Percentiles rank a stretch among this genome's conserved stretches.
phyloP scores from a whole-genome alignment of 495 filamentous ascomycete genomes.

The Podospora comata region DNA sequence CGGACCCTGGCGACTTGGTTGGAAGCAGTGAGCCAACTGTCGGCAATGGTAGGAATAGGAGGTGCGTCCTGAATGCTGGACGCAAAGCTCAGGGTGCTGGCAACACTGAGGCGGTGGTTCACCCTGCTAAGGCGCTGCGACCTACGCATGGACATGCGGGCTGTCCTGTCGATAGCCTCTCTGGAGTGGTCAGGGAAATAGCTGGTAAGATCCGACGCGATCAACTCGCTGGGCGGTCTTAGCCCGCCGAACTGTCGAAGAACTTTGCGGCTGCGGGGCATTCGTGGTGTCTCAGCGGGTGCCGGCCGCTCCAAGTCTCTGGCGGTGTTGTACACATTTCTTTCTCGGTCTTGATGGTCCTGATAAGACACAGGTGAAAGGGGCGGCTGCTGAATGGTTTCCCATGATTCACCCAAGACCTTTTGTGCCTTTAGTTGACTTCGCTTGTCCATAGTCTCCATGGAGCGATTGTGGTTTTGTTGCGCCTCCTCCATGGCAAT shows the following conservation, averaged over 20 bases:
- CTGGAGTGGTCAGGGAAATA: conserved; percentile 96
- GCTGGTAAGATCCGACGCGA: conserved; percentile 88
- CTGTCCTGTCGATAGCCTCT: conserved; percentile 90
- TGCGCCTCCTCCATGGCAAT: conserved; percentile 78
- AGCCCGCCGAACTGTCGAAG: conserved; percentile 77
- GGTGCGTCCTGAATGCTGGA: conserved; percentile 86
- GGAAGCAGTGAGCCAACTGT: conserved; percentile 75
- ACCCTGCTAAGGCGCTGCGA: conserved; percentile 87
- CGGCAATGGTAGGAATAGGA: conserved; percentile 93
- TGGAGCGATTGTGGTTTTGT: conserved; percentile 64
- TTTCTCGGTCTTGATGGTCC: conserved; percentile 54
- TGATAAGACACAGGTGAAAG: conserved; percentile 68
- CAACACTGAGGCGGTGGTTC: conserved; percentile 85
- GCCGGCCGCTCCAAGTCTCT: conserved; percentile 57
- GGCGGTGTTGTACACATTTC: conserved; percentile 60
- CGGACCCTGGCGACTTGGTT: conserved; percentile 51
- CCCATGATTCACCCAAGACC: conserved; percentile 78
- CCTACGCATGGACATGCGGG: conserved; percentile 83
- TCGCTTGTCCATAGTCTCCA: conserved; percentile 62
- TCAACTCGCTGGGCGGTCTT: conserved; percentile 92
- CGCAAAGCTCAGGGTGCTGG: conserved; percentile 88
- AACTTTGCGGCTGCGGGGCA: conserved; percentile 56
- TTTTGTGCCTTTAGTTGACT: conserved; percentile 75
- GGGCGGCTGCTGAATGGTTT: conserved; percentile 71
- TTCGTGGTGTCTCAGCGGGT: conserved; percentile 47